Evolutionary conservation across 208 protist genomes (phyloP).

Genomic region (Eutreptiella sp.): DNA sequence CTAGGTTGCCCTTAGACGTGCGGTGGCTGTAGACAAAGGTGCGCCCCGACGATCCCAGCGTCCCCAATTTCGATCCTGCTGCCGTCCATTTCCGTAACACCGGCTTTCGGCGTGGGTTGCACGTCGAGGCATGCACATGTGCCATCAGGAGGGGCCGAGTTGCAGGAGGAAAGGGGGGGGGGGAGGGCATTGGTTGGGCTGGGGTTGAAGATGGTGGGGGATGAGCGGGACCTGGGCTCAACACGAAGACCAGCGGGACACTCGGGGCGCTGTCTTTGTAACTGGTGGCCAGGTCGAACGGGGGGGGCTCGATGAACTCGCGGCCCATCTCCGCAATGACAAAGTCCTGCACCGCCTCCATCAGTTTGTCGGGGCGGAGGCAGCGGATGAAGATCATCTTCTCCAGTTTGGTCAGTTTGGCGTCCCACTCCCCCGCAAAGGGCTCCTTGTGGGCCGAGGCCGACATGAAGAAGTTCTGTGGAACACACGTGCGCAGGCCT

Average conservation of each 20-base stretch:
- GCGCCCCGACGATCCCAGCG: too few relatives aligned
- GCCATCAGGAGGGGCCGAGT: too few relatives aligned
- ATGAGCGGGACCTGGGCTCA: constrained; percentile 95
- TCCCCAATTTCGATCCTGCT: too few relatives aligned
- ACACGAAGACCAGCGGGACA: constrained; percentile 94
- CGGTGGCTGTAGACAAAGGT: too few relatives aligned
- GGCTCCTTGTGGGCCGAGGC: constrained; percentile 65
- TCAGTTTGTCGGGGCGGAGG: constrained; percentile 93
- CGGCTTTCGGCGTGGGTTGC: too few relatives aligned
- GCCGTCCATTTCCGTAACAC: too few relatives aligned
- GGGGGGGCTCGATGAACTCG: constrained; percentile 88
- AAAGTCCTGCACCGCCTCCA: constrained; percentile 88
- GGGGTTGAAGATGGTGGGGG: too few relatives aligned
- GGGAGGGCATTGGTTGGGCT: too few relatives aligned
- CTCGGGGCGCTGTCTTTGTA: constrained; percentile 83
- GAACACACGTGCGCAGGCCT: too few relatives aligned
- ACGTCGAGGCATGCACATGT: too few relatives aligned
- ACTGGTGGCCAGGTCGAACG: constrained; percentile 87
- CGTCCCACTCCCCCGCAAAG: constrained; percentile 65
- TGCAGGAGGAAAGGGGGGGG: too few relatives aligned
- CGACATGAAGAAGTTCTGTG: constrained; percentile 86
- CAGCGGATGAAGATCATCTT: constrained; percentile 88
- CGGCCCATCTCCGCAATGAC: constrained; percentile 79
- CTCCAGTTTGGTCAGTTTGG: constrained; percentile 80
- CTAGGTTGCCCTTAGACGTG: too few relatives aligned